phyloP scores from a whole-genome alignment of 1,284 basidiomycete genomes.

The Bondarzewia mesenterica region DNA sequence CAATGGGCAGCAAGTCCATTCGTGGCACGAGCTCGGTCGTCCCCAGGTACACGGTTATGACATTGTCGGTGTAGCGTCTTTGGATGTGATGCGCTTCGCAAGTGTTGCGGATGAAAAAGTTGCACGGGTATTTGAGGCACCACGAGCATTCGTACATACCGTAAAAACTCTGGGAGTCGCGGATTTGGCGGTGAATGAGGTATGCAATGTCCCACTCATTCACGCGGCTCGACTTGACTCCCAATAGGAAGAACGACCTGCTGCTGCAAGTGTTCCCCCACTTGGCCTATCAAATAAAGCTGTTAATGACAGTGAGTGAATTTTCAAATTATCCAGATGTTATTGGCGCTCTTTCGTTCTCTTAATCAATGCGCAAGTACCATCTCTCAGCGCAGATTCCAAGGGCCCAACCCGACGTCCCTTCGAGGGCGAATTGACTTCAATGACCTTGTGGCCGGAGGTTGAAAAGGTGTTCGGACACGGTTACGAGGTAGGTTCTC shows the following conservation, averaged over 20 bases:
- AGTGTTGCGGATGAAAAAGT: conserved; percentile 94
- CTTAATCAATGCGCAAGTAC: conserved; percentile 4
- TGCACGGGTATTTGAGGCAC: conserved; percentile 83
- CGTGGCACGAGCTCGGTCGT: conserved; percentile 84
- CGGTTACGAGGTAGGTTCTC: conserved; percentile 76
- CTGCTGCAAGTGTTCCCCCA: conserved; percentile 69
- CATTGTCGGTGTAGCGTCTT: conserved; percentile 72
- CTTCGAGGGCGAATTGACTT: conserved; percentile 78
- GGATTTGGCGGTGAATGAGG: conserved; percentile 38
- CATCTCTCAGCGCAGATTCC: conserved; percentile 8
- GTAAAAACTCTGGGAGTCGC: conserved; percentile 43
- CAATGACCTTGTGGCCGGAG: conserved; percentile 93
- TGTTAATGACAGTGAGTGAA: conserved; percentile 41
- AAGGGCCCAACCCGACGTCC: conserved; percentile 39
- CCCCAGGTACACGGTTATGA: conserved; percentile 96
- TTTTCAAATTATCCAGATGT: neutral
- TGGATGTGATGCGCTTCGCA: conserved; percentile 70
- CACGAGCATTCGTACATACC: conserved; percentile 65
- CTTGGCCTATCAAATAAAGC: conserved; percentile 70
- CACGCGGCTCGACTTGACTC: neutral
- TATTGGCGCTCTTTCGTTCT: conserved; percentile 1
- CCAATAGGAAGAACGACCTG: conserved; percentile 32
- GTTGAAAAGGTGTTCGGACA: conserved; percentile 97
- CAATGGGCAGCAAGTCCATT: conserved; percentile 14
- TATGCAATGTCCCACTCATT: conserved; percentile 15